Evolutionary conservation across 331 rosid species (phyloP), one percentile per base, ranked within the genome.

Genomic region (Cydonia oblonga): DNA sequence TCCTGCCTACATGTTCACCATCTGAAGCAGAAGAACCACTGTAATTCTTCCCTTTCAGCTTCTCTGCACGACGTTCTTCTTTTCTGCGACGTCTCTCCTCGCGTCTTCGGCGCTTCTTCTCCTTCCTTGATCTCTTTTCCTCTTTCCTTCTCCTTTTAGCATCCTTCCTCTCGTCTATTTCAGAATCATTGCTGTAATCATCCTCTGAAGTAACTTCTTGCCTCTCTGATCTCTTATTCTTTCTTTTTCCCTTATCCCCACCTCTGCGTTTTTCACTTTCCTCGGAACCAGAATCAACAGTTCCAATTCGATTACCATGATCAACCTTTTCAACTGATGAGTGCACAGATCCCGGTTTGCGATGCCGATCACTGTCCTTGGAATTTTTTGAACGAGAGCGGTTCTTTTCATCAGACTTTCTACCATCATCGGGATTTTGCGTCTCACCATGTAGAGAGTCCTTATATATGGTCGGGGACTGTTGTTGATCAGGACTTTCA

Each of bases 111-210:
- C 96, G 96, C 80, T 78, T 91, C 86, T 91, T 90, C 90, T 90
- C 97, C 81, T 90, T 95, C 64, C 93, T 84, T 66, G 79, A 72
- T 82, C 79, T 90, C 82, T 84, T 89, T 84, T 91, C 96, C 76
- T 95, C 99, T 80, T 87, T 89, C 83, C 81, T 91, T 82, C 83
- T 88, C 89, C 79, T 87, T 81, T 89, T 91, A 33, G 96, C 82
- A 77, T 87, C 96, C 84, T 87, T 91, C 83, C 90, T 84, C 74
- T 73, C 85, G 53, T 92, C 99, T 65, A 85, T 65, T 71, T 84
- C 96, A 78, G 96, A 87, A 82, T 91, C 96, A 84, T 72, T 23
- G 80, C 92, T 95, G 72, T 78, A 71, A 75, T 81, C 87, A 6
- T 87, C 91, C 51, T 86, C 97, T 2, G 97, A 95, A 66, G 88